Conservation (phyloP, 306 rosid species). For the Alnus rubra region DNA sequence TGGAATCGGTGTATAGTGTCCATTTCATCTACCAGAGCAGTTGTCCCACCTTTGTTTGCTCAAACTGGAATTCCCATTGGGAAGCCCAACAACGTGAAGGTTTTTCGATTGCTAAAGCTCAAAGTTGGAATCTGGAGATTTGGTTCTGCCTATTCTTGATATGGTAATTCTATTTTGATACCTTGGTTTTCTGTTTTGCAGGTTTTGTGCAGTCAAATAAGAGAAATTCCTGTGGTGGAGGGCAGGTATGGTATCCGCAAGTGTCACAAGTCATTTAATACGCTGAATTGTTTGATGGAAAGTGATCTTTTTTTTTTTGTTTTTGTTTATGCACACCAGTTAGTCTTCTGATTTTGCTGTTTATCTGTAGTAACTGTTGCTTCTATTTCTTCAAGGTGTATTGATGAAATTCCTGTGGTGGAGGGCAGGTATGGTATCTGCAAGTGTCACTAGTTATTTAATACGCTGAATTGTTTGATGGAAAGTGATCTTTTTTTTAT, state of each 20-base stretch:
- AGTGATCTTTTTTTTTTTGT: neutral
- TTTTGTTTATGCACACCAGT: neutral
- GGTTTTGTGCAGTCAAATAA: conserved; percentile 57
- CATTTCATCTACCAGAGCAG: conserved; percentile 25
- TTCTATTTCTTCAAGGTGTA: conserved; percentile 45
- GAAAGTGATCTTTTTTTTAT: neutral
- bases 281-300: neutral
- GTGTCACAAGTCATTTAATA: neutral
- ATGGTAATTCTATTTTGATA: conserved; percentile 15
- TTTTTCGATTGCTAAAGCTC: neutral
- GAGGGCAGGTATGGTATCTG: conserved; percentile 58
- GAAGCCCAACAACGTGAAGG: conserved; percentile 51
- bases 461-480: neutral
- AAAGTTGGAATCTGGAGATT: neutral
- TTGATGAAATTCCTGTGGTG: conserved; percentile 63
- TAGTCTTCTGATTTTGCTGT: neutral
- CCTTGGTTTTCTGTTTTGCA: conserved; percentile 24
- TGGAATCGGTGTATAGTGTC: conserved; percentile 32
- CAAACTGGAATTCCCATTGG: conserved; percentile 29
- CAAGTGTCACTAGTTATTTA: neutral
- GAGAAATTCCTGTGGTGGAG: conserved; percentile 54
- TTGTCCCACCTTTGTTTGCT: conserved; percentile 34
- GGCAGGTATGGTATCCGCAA: conserved; percentile 50
- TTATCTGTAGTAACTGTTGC: neutral
- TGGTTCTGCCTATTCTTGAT: neutral